Evolutionary conservation across 495 filamentous ascomycete species (phyloP).

Genomic region (Barbatosphaeria neglecta): DNA sequence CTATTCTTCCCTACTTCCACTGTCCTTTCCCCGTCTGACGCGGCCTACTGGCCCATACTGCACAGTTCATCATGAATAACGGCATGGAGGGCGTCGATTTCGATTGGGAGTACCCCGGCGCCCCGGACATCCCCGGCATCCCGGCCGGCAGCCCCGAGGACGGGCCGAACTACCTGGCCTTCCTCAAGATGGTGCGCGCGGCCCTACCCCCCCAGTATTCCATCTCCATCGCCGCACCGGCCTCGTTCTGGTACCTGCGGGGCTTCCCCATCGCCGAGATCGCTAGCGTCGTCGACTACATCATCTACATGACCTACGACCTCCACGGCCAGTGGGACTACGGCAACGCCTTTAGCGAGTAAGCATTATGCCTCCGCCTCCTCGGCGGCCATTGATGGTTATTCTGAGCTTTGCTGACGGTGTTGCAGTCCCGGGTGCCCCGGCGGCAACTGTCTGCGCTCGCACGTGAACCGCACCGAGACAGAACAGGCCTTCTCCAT

Average conservation of each 20-base stretch:
- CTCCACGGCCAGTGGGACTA: constrained; percentile 9
- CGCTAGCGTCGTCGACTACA: constrained; percentile 10
- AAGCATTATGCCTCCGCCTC: too few species aligned
- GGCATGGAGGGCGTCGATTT: constrained; percentile 12
- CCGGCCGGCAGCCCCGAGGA: constrained; percentile 6
- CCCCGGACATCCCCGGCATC: constrained; percentile 10
- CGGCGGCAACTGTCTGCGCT: constrained; percentile 23
- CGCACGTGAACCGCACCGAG: constrained; percentile 32
- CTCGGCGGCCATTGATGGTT: too few species aligned
- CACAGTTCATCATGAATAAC: constrained; percentile 10
- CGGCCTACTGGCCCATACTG: too few species aligned
- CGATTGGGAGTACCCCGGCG: constrained; percentile 21
- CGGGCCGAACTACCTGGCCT: constrained; percentile 2
- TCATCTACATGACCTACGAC: constrained; percentile 18
- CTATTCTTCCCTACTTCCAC: too few species aligned
- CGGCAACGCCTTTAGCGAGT: neutral
- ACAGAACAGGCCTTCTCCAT: constrained; percentile 22
- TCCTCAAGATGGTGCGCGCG: constrained; percentile 2
- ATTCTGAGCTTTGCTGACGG: too few species aligned
- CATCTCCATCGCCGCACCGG: constrained; percentile 6
- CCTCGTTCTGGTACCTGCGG: neutral
- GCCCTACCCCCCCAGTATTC: neutral
- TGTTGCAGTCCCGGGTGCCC: constrained; percentile 20
- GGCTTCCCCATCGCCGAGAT: constrained; percentile 6
- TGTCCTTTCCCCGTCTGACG: too few species aligned